Base-by-base conservation (phyloP, 768 basidiomycete species). In the Boletus pseudo-olivaceus region DNA sequence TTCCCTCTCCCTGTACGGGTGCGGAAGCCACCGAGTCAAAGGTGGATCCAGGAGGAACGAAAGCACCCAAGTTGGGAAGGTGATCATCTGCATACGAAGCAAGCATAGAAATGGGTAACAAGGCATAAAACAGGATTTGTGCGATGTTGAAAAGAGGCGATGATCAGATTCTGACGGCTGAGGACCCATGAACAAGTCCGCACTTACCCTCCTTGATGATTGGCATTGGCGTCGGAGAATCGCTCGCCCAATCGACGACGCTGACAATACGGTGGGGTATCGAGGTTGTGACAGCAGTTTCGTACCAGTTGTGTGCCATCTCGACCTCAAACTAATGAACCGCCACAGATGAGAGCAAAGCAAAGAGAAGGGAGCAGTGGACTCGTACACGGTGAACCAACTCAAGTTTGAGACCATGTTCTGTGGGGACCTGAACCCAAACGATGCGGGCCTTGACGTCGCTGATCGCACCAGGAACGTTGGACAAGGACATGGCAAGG, bases 231-330 rank as follows among this genome's bases (percentile, higher is more conserved):
- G 82, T 68, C 5, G 81, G 78, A 4, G 88, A 81, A 67, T 95
- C 93, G 19, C 88, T 87, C 1, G 87, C 93, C 95, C 94, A 98
- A 67, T 98, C 96, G 57, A 96, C 90, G 35, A 95, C 92, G 27
- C 88, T 85, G 63, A 98, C 74, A 60, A 94, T 85, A 56, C 84
- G 80, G 66, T 93, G 86, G 26, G 92, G 89, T n/a, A 78, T 70
- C 29, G 73, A 67, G 1, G 82, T 84, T 11, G 89, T 85, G 39
- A 99, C 86, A 20, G 90, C 80, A 4, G 93, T 82, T 70, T 98
- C 93, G 62, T 98, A 98, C 92, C 92, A 96, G 72, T 94, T 98
- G 73, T 97, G 86, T 65, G 85, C 67, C 88, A 96, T 92, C 78
- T 93, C 89, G 42, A 96, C 88, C 67, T 94, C 92, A 63, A 94